These are phyloP conservation scores for Pseudogymnoascus sp. DNA, from an alignment of 2,329 filamentous ascomycete genomes.

Conservation along the genomic window DNA sequence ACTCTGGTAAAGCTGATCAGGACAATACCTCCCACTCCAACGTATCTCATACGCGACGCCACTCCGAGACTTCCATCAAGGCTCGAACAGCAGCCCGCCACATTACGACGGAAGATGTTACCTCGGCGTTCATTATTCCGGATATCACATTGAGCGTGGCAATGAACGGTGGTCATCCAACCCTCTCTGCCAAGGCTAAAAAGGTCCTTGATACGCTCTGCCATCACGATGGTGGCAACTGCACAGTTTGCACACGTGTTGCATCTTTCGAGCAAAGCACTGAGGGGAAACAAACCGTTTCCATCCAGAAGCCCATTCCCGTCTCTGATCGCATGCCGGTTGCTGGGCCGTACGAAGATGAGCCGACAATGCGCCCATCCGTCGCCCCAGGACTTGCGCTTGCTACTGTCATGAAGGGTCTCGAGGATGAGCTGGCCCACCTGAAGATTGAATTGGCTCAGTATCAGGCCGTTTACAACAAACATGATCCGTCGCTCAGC, in stretches of 20 bases:
- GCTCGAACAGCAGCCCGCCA: constrained; percentile 27
- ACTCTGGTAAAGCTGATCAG: background rate
- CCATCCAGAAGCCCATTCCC: constrained; percentile 56
- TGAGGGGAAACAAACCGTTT: constrained; percentile 46
- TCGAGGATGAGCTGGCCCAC: constrained; percentile 74
- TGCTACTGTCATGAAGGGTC: constrained; percentile 72
- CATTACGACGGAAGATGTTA: constrained; percentile 45
- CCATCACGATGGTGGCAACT: constrained; percentile 49
- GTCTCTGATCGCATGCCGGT: constrained; percentile 54
- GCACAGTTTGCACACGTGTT: constrained; percentile 51
- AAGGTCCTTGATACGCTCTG: constrained; percentile 47
- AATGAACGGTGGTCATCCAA: constrained; percentile 33
- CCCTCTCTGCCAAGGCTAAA: constrained; percentile 45
- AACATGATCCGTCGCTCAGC: constrained; percentile 58
- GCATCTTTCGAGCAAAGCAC: constrained; percentile 33
- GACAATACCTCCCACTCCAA: constrained; percentile 6
- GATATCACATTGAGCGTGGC: constrained; percentile 47
- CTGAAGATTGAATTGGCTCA: constrained; percentile 62
- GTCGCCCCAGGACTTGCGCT: constrained; percentile 39
- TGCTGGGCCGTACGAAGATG: constrained; percentile 36
- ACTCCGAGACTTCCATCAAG: constrained; percentile 27
- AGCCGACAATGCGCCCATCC: constrained; percentile 52
- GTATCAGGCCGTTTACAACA: constrained; percentile 56
- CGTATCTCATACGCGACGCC: constrained; percentile 19
- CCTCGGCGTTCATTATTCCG: constrained; percentile 51